Base-by-base conservation (phyloP, 2,329 filamentous ascomycete genomes). In the Zymoseptoria passerinii region DNA sequence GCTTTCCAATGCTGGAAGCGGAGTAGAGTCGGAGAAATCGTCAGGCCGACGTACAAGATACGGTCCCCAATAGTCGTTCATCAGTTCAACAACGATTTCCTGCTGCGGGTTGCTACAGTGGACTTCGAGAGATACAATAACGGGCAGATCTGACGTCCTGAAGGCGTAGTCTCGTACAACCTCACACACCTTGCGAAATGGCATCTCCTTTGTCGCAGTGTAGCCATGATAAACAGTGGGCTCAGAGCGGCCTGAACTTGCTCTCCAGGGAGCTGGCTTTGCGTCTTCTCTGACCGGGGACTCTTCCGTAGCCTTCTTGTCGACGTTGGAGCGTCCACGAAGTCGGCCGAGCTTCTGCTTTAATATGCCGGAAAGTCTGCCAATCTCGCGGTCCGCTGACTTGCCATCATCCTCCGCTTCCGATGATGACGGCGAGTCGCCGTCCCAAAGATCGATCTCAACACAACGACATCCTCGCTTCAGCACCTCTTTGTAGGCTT, bases 381-480 rank as follows among this genome's bases (percentile, higher is more conserved):
- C 73, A 16, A 74, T 65, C 13, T 67, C 65, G 48, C 56, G 57
- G 9, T 70, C 29, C 70, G 68, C 58, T 64, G 63, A 44, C 66
- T 62, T 54, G 66, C 67, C 20, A 27, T 55, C 59, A 20, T 55
- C 56, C 52, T 67, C 65, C n/a, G 58, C 56, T 63, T 70, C 62
- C 63, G 75, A 73, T 19, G 72, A 76, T 8, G 75, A 74, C 19
- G 72, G 64, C n/a, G 64, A 68, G 50, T 81, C 78, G 10, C 90
- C 89, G 72, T 96, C 89, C 89, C 92, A 96, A 2, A 96, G 90
- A 69, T 96, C 92, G 57, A 96, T 94, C 72, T 96, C 92, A 52
- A 96, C 90, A 69, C 91, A 96, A 61, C 92, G 85, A 69, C 92
- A 95, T 52, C 89, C 89, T 54, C 84, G 81, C 40, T 83, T 78